Conservation (phyloP, 805 yeast species). For the Starmerella stigmatis region DNA sequence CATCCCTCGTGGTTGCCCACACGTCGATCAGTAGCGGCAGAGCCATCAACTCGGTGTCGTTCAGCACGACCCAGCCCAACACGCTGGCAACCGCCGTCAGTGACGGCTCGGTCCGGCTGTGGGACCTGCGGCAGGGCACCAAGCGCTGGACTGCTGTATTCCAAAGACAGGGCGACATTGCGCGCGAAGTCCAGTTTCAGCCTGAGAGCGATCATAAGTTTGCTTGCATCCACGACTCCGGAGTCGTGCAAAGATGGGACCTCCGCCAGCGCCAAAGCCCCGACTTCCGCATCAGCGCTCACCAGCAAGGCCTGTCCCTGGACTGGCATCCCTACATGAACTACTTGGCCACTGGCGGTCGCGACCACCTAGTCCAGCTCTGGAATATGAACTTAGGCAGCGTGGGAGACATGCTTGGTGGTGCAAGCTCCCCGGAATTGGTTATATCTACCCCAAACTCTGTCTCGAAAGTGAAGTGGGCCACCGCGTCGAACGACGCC, state of each 20-base stretch:
- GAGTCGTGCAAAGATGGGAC: conserved; percentile 80
- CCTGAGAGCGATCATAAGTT: conserved; percentile 44
- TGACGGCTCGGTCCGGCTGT: conserved; percentile 64
- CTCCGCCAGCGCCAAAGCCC: conserved; percentile 50
- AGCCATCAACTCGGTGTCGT: conserved; percentile 46
- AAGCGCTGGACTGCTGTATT: conserved; percentile 42
- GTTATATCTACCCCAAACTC: conserved; percentile 68
- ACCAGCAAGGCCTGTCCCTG: conserved; percentile 75
- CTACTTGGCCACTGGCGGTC: conserved; percentile 80
- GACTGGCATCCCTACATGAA: conserved; percentile 83
- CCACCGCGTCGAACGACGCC: conserved; percentile 28
- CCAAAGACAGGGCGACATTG: conserved; percentile 60
- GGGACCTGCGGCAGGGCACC: conserved; percentile 66
- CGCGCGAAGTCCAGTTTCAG: conserved; percentile 46
- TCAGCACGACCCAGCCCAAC: conserved; percentile 45
- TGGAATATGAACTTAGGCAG: conserved; percentile 49
- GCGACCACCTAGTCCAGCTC: conserved; percentile 72
- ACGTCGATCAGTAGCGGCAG: conserved; percentile 28
- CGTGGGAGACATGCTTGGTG: conserved; percentile 14
- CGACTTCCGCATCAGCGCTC: conserved; percentile 75
- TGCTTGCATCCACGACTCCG: conserved; percentile 79
- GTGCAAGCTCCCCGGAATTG: conserved; percentile 49
- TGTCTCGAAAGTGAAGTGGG: conserved; percentile 67
- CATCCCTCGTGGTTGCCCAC: conserved; percentile 1
- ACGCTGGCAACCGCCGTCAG: conserved; percentile 62